phyloP scores from a whole-genome alignment of 2,329 filamentous ascomycete genomes.

The Paracoccidioides brasiliensis region DNA sequence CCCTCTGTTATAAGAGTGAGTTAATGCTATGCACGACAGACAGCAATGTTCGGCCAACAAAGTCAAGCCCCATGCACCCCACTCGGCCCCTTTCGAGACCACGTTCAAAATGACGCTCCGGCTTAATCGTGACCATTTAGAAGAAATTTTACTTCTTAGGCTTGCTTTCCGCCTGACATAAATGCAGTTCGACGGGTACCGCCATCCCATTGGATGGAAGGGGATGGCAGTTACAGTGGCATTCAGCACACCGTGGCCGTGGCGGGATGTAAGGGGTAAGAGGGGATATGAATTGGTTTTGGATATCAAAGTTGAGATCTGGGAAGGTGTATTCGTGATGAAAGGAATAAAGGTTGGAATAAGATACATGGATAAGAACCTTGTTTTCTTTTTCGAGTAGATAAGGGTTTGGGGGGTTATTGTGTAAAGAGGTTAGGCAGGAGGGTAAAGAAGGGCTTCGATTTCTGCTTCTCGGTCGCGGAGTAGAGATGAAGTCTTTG shows the following conservation, averaged over 20 bases:
- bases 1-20: not conserved
- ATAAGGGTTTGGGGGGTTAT: no score
- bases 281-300: not conserved
- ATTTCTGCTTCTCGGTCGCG: no score
- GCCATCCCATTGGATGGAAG: conserved; percentile 52
- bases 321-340: not conserved
- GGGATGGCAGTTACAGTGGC: conserved; percentile 46
- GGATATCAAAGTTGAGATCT: not conserved
- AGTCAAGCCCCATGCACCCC: conserved; percentile 92
- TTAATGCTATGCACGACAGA: not conserved
- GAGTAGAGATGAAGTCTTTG: no score
- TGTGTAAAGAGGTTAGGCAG: no score
- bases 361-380: no score
- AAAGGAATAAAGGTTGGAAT: no score
- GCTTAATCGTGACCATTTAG: conserved; percentile 80
- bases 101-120: conserved; percentile 87
- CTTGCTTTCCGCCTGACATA: conserved; percentile 61
- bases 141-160: conserved; percentile 10
- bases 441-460: no score
- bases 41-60: conserved; percentile 65
- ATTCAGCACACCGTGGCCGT: conserved; percentile 38
- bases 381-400: no score
- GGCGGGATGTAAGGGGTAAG: conserved; percentile 25
- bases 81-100: conserved; percentile 62
- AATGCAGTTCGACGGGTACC: conserved; percentile 53